Conservation (phyloP, 805 yeast species). For the Yamadazyma nakazawae region DNA sequence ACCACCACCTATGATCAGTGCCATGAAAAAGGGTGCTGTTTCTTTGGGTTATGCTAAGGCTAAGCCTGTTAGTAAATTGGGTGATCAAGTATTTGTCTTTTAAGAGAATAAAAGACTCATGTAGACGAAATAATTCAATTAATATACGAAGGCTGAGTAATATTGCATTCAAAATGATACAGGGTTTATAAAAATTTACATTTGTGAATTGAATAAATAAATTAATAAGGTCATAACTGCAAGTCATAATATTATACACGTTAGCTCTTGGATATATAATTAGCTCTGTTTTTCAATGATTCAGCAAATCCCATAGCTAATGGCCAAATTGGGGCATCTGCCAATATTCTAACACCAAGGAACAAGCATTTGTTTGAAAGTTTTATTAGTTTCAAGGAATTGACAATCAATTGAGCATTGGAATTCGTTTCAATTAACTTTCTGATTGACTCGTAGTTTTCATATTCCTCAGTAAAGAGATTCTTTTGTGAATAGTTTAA, state of each 20-base stretch:
- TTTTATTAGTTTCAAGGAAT: slow-evolving; percentile 28
- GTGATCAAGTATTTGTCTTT: slow-evolving; percentile 87
- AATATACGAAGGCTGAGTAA: too few species aligned
- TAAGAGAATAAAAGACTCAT: slow-evolving; percentile 26
- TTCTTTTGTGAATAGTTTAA: slow-evolving; percentile 11
- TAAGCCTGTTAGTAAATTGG: slow-evolving; percentile 82
- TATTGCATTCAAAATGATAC: not conserved
- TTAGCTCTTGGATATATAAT: slow-evolving; percentile 15
- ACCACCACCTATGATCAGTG: slow-evolving; percentile 88
- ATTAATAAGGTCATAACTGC: slow-evolving; percentile 1
- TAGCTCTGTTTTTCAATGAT: slow-evolving; percentile 60
- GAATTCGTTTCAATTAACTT: slow-evolving; percentile 43
- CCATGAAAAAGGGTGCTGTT: slow-evolving; percentile 74
- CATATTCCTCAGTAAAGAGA: slow-evolving; percentile 11
- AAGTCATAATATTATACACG: slow-evolving; percentile 3
- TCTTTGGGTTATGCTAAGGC: slow-evolving; percentile 80
- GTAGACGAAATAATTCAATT: not conserved
- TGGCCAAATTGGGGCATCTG: slow-evolving; percentile 89
- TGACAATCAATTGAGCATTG: slow-evolving; percentile 13
- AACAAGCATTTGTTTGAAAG: slow-evolving; percentile 57
- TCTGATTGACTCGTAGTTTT: slow-evolving; percentile 41
- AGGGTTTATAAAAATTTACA: not conserved
- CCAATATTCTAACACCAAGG: slow-evolving; percentile 70
- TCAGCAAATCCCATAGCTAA: slow-evolving; percentile 76
- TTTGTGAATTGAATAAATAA: slow-evolving; percentile 2